Percentiles rank a stretch among this genome's conserved stretches.
These are phyloP conservation scores for Lactifluus piperatus DNA, from an alignment of 768 basidiomycete species.

Conservation along the genomic window DNA sequence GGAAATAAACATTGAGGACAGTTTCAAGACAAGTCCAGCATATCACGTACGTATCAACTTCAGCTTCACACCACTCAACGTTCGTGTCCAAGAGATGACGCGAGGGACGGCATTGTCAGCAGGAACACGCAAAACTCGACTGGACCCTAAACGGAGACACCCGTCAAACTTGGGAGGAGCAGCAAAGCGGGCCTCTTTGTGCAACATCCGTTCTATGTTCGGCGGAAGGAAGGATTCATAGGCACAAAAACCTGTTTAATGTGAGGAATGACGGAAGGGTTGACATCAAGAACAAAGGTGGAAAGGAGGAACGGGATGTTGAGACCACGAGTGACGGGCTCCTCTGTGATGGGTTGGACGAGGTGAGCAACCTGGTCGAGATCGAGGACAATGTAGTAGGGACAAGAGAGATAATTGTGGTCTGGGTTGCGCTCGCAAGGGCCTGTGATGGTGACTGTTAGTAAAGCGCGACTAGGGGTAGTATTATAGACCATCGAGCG, in stretches of 20 bases:
- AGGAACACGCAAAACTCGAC: no score
- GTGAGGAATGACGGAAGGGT: conserved; percentile 59
- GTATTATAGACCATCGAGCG: neutral
- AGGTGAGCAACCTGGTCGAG: conserved; percentile 63
- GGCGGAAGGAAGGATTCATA: conserved; percentile 30
- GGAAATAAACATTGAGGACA: no score
- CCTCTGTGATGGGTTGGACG: conserved; percentile 59
- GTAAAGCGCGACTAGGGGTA: neutral
- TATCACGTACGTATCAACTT: no score
- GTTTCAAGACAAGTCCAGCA: no score
- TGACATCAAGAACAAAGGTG: conserved; percentile 76
- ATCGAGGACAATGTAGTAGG: conserved; percentile 68
- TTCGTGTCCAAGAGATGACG: no score
- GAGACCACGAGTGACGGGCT: conserved; percentile 63
- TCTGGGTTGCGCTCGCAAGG: conserved; percentile 29
- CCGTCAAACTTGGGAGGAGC: conserved; percentile 85
- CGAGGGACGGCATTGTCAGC: no score
- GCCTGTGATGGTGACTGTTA: conserved; percentile 15
- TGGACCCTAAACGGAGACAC: no score
- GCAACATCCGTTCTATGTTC: conserved; percentile 50
- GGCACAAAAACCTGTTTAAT: conserved; percentile 68
- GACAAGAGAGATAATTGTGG: conserved; percentile 70
- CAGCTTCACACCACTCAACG: conserved; percentile 80
- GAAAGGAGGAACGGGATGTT: conserved; percentile 91
- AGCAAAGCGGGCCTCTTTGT: conserved; percentile 77